Evolutionary conservation across 805 yeast genomes (phyloP).

Genomic region (Metschnikowia anglica): DNA sequence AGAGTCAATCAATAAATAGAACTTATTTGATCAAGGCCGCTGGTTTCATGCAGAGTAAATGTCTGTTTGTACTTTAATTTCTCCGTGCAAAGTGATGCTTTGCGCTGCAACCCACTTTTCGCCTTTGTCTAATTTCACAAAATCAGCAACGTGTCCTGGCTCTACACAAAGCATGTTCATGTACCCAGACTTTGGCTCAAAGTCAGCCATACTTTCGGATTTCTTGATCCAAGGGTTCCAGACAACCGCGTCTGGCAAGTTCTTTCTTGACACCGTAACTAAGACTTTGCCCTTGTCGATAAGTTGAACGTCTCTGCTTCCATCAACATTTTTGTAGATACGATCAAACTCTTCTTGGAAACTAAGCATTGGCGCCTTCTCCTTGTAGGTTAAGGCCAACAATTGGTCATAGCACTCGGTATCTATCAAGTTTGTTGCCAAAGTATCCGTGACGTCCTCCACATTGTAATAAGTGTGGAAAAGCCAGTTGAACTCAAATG

Average conservation of each 20-base stretch:
- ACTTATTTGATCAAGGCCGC: not conserved
- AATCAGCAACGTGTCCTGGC: conserved; percentile 83
- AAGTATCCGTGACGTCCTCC: conserved; percentile 72
- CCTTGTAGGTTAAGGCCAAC: conserved; percentile 56
- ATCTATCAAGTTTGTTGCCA: conserved; percentile 78
- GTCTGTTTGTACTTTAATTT: conserved; percentile 57
- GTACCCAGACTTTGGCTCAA: conserved; percentile 81
- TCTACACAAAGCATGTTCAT: conserved; percentile 90
- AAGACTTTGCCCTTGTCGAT: conserved; percentile 69
- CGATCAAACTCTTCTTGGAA: conserved; percentile 82
- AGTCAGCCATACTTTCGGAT: conserved; percentile 82
- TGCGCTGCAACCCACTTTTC: conserved; percentile 75
- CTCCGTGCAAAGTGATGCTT: conserved; percentile 54
- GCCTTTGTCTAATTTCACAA: conserved; percentile 65
- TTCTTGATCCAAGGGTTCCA: conserved; percentile 97
- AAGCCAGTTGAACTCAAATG: conserved; percentile 87
- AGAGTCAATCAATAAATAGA: not conserved
- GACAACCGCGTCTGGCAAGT: conserved; percentile 73
- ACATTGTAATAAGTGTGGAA: conserved; percentile 87
- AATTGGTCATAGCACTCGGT: conserved; percentile 75
- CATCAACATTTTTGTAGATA: conserved; percentile 65
- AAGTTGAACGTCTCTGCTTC: conserved; percentile 59
- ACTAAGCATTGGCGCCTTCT: conserved; percentile 71
- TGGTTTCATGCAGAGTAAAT: conserved; percentile 23
- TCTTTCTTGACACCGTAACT: conserved; percentile 63